Evolutionary conservation across 768 basidiomycete genomes (phyloP).

Genomic region (Nidula microcarpa): DNA sequence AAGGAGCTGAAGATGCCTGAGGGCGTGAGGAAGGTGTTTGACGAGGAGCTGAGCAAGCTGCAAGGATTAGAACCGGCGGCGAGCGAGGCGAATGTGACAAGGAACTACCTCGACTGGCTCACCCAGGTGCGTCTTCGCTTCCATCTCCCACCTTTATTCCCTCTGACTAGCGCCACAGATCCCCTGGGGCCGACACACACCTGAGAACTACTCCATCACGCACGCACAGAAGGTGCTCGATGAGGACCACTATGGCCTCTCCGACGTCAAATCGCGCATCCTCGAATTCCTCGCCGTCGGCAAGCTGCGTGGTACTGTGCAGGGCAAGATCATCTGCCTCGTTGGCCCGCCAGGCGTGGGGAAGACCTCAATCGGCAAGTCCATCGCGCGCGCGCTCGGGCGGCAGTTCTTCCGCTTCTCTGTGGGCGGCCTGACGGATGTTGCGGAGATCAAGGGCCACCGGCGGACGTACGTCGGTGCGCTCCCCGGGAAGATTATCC

Average conservation of each 20-base stretch:
- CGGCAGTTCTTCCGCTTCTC: conserved; percentile 96
- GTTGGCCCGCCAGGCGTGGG: conserved; percentile 98
- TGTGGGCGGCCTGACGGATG: conserved; percentile 94
- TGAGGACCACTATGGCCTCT: conserved; percentile 91
- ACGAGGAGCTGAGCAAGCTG: conserved; percentile 92
- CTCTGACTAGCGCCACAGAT: conserved; percentile 47
- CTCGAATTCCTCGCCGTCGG: conserved; percentile 96
- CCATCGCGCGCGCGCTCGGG: conserved; percentile 86
- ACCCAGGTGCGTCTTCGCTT: conserved; percentile 52
- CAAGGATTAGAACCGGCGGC: conserved; percentile 87
- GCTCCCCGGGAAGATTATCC: neutral
- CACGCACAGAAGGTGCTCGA: conserved; percentile 85
- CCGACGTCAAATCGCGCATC: conserved; percentile 90
- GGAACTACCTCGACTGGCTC: conserved; percentile 93
- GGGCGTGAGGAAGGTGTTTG: conserved; percentile 87
- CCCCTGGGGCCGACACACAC: conserved; percentile 94
- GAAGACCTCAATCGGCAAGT: conserved; percentile 95
- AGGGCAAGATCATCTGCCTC: conserved; percentile 97
- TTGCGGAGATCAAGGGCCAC: conserved; percentile 99
- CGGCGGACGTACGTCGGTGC: conserved; percentile 89
- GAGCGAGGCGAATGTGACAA: conserved; percentile 89
- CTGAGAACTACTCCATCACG: conserved; percentile 86
- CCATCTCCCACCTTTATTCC: neutral
- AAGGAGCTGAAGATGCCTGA: conserved; percentile 85
- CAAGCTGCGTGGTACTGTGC: conserved; percentile 87